Evolutionary conservation across 352 stramenopile genomes (phyloP).

Genomic region (Phytopythium boreale): DNA sequence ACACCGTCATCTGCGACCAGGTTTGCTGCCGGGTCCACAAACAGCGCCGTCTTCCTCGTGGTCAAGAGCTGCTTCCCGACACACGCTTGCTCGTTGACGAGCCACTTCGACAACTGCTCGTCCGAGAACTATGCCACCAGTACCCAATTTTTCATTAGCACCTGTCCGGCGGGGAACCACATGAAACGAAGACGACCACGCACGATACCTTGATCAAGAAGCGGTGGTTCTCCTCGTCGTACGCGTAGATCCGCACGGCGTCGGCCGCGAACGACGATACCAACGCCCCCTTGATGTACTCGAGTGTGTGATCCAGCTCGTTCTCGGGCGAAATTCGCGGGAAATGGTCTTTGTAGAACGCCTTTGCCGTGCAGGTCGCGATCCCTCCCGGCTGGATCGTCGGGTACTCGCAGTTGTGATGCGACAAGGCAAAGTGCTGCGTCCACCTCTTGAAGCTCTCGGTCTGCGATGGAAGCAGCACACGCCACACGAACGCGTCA

Average conservation of each 20-base stretch:
- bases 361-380: constrained; percentile 58
- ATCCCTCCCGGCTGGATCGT: constrained; percentile 35
- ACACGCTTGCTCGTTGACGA: constrained; percentile 28
- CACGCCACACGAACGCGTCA: not conserved
- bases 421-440: constrained; percentile 54
- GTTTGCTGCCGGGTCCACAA: constrained; percentile 14
- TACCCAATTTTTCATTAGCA: not conserved
- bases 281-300: constrained; percentile 60
- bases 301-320: constrained; percentile 72
- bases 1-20: constrained; percentile 14
- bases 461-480: constrained; percentile 18
- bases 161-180: not conserved
- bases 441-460: constrained; percentile 79
- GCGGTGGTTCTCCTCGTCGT: constrained; percentile 35
- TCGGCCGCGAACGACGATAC: constrained; percentile 52
- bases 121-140: constrained; percentile 50
- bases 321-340: constrained; percentile 73
- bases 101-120: constrained; percentile 41
- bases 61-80: constrained; percentile 32
- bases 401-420: constrained; percentile 33
- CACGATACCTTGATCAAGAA: constrained; percentile 59
- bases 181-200: not conserved
- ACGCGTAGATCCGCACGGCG: constrained; percentile 58
- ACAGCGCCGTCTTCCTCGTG: constrained; percentile 20
- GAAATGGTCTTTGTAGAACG: constrained; percentile 77